Conservation (phyloP, 495 filamentous ascomycete genomes). For the Aspergillus mulundensis region DNA sequence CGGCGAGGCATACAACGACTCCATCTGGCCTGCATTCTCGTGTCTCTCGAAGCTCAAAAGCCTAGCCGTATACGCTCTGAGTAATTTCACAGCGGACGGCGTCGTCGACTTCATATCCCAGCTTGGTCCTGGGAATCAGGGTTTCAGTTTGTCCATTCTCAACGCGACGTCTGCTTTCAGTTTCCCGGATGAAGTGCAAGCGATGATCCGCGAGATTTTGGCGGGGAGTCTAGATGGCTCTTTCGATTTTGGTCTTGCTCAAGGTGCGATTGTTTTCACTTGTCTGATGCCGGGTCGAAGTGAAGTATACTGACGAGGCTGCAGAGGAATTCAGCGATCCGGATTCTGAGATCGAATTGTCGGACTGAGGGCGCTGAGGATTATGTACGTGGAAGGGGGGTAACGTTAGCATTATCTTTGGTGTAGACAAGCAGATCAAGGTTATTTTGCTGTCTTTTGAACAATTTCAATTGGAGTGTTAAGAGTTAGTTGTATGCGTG, state of each 20-base stretch:
- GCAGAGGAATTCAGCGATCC: slow-evolving; percentile 25
- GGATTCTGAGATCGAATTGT: slow-evolving; percentile 28
- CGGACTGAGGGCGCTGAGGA: slow-evolving; percentile 11
- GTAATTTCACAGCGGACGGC: slow-evolving; percentile 41
- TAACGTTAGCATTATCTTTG: neutral
- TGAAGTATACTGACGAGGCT: slow-evolving; percentile 4
- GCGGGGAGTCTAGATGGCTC: slow-evolving; percentile 32
- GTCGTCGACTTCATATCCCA: slow-evolving; percentile 44
- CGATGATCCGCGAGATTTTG: slow-evolving; percentile 33
- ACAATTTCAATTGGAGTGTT: neutral
- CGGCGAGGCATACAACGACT: slow-evolving; percentile 52
- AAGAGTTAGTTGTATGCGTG: neutral
- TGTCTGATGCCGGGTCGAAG: neutral
- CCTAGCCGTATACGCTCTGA: slow-evolving; percentile 44
- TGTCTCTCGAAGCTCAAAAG: slow-evolving; percentile 36
- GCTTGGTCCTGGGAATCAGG: slow-evolving; percentile 32
- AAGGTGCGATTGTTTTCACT: slow-evolving; percentile 17
- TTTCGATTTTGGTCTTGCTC: slow-evolving; percentile 39
- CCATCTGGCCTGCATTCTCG: slow-evolving; percentile 42
- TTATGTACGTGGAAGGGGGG: neutral
- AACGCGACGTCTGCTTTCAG: slow-evolving; percentile 28
- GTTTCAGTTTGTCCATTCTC: slow-evolving; percentile 37
- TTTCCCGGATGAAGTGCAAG: slow-evolving; percentile 32
- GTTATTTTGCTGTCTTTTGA: neutral
- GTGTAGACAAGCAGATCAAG: neutral